phyloP scores from a whole-genome alignment of 148 eudicot species.

The Fagopyrum homotropicum region DNA sequence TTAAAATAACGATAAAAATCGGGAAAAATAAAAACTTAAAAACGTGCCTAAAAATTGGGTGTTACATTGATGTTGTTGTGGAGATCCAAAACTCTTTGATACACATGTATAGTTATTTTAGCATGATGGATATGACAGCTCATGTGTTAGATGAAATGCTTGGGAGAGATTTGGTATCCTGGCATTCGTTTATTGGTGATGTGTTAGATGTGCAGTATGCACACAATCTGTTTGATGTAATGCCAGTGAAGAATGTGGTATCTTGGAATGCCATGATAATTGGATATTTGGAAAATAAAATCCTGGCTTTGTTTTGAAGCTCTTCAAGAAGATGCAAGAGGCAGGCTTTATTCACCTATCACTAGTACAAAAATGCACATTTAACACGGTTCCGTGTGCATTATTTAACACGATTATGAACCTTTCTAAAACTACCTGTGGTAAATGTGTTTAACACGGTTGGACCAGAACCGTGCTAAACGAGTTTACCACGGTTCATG shows the following conservation, averaged over 20 bases:
- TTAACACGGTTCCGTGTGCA: too few species aligned
- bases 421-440: too few species aligned
- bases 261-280: slow-evolving; percentile 65
- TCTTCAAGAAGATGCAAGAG: slow-evolving; percentile 56
- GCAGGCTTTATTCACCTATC: slow-evolving; percentile 23
- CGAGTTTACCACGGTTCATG: too few species aligned
- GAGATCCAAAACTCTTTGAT: slow-evolving; percentile 59
- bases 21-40: too few species aligned
- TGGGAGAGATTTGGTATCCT: slow-evolving; percentile 45
- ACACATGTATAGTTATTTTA: slow-evolving; percentile 66
- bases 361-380: slow-evolving; percentile 26
- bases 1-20: too few species aligned
- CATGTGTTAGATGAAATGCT: slow-evolving; percentile 53
- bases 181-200: slow-evolving; percentile 58
- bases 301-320: slow-evolving; percentile 58
- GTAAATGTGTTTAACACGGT: too few species aligned
- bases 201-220: slow-evolving; percentile 41
- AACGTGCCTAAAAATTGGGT: too few species aligned
- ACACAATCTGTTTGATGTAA: slow-evolving; percentile 50
- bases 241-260: slow-evolving; percentile 56
- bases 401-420: too few species aligned
- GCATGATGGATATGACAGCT: slow-evolving; percentile 31
- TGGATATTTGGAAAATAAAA: slow-evolving; percentile 49
- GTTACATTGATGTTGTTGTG: slow-evolving; percentile 34
- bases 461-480: too few species aligned